Percentiles rank a stretch among this genome's conserved stretches.
Conservation (phyloP, 2,329 filamentous ascomycete species). For the Colletotrichum sp. region DNA sequence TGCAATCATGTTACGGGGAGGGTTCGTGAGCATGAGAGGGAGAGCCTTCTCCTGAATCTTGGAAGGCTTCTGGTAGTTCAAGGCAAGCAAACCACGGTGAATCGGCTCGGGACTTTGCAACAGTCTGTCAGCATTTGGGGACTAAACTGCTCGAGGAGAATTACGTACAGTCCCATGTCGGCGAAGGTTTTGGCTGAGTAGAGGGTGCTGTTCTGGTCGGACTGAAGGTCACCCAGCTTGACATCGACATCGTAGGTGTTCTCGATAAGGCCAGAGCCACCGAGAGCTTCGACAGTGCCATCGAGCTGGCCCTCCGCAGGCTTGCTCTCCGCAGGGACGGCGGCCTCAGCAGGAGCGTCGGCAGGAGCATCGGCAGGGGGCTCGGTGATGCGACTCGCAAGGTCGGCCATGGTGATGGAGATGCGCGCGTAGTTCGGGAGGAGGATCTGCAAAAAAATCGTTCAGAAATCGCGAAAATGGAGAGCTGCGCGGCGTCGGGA, state of each 20-base stretch:
- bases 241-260: slow-evolving; percentile 89
- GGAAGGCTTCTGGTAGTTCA: slow-evolving; percentile 93
- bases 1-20: slow-evolving; percentile 93
- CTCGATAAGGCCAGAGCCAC: slow-evolving; percentile 67
- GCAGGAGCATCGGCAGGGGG: slow-evolving; percentile 31
- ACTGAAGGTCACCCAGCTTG: slow-evolving; percentile 87
- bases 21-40: slow-evolving; percentile 84
- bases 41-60: slow-evolving; percentile 97
- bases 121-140: not conserved
- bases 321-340: slow-evolving; percentile 23
- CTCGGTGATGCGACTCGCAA: slow-evolving; percentile 57
- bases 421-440: not conserved
- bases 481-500: slow-evolving; percentile 20
- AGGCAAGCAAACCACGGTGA: slow-evolving; percentile 75
- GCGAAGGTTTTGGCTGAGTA: slow-evolving; percentile 86
- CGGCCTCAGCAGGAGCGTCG: slow-evolving; percentile 23
- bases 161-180: slow-evolving; percentile 80
- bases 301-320: slow-evolving; percentile 34
- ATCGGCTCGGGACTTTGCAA: slow-evolving; percentile 55
- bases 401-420: slow-evolving; percentile 47
- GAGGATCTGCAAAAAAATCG: not conserved
- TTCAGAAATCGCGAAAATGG: slow-evolving; percentile 1
- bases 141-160: not conserved
- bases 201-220: slow-evolving; percentile 84
- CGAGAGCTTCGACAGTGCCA: slow-evolving; percentile 37